A percentile compares a stretch with the other conserved stretches of the same genome.
These are phyloP conservation scores for Ceratocystis cacaofunesta DNA, from an alignment of 2,329 filamentous ascomycete genomes.

Conservation along the genomic window DNA sequence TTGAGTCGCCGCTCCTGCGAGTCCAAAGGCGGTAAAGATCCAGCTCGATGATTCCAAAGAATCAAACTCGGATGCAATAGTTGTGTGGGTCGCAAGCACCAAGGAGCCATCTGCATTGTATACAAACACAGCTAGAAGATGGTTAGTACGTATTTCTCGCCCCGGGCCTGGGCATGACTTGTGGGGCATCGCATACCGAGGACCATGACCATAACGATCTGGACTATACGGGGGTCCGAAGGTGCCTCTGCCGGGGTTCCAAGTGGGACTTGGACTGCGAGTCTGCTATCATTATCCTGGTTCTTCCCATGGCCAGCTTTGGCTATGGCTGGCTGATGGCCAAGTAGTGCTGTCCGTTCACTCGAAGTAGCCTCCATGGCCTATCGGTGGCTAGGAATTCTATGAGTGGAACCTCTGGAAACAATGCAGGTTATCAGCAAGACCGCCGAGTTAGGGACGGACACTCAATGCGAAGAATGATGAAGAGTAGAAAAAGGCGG, in stretches of 20 bases:
- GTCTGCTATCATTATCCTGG: not conserved
- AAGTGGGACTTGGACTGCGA: not conserved
- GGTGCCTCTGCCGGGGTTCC: not conserved
- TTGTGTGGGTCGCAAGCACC: slow-evolving; percentile 49
- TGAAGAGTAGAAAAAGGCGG: not conserved
- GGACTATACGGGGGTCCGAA: not conserved
- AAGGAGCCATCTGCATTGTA: slow-evolving; percentile 49
- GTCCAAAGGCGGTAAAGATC: slow-evolving; percentile 24
- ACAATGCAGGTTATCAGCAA: not conserved
- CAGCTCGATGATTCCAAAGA: slow-evolving; percentile 38
- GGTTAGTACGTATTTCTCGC: not conserved
- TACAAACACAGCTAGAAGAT: slow-evolving; percentile 35
- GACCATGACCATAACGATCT: slow-evolving; percentile 17
- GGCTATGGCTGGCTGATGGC: not conserved
- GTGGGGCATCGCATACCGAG: slow-evolving; percentile 18
- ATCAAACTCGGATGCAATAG: slow-evolving; percentile 46
- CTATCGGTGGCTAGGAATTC: not conserved
- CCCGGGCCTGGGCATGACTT: not conserved
- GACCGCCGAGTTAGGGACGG: not conserved
- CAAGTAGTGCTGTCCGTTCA: not conserved
- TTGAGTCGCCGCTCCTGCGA: slow-evolving; percentile 24
- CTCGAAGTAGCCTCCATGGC: not conserved
- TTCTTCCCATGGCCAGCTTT: not conserved
- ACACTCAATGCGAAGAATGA: not conserved
- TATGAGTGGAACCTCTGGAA: not conserved